Conservation (phyloP, 441 rosid genomes). For the Theobroma grandiflorum region DNA sequence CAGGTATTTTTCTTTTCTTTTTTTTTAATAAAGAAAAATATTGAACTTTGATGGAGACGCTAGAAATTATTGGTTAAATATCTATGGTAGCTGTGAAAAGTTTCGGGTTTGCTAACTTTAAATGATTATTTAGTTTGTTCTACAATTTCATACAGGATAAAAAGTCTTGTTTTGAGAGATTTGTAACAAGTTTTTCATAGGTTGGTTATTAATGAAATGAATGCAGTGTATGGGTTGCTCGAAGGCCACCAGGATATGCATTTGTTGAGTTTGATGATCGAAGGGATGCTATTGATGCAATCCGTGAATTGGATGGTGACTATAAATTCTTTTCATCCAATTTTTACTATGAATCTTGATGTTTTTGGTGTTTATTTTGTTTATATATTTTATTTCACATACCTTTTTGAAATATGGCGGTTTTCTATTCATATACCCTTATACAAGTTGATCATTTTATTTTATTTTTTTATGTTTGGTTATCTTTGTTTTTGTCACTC, state of each 20-base stretch:
- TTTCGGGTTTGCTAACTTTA: not conserved
- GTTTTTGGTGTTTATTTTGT: not conserved
- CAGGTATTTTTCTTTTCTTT: slow-evolving; percentile 43
- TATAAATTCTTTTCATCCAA: slow-evolving; percentile 4
- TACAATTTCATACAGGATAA: not conserved
- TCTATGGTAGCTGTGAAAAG: not conserved
- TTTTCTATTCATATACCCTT: not conserved
- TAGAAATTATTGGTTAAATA: not conserved
- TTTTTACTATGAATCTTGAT: not conserved
- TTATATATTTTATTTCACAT: not conserved
- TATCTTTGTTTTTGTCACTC: not conserved
- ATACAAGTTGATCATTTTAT: not conserved
- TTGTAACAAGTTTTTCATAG: not conserved
- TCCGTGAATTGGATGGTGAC: slow-evolving; percentile 79
- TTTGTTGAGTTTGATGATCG: slow-evolving; percentile 89
- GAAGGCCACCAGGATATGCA: slow-evolving; percentile 94
- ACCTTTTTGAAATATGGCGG: not conserved
- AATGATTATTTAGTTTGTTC: not conserved
- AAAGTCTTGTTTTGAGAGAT: not conserved
- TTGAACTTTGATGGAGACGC: not conserved
- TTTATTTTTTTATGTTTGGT: not conserved
- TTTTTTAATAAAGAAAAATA: not conserved
- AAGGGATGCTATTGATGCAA: slow-evolving; percentile 89
- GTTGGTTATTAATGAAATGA: not conserved
- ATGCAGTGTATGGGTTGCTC: slow-evolving; percentile 96